Evolutionary conservation across 208 protist genomes (phyloP).

Genomic region (Trypanosoma conorhini): DNA sequence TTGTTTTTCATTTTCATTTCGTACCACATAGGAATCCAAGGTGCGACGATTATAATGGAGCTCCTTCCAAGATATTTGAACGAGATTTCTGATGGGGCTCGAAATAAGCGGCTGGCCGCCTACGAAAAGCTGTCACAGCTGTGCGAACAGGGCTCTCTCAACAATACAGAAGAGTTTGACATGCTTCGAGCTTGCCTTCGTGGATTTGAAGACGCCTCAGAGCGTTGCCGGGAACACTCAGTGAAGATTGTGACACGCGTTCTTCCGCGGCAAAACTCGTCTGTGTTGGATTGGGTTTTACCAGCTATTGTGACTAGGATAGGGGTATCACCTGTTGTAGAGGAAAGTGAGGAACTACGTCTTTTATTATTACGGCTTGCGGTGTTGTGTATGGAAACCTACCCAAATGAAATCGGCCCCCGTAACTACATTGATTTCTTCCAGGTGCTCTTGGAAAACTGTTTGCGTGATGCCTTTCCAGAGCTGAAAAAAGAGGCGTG

Average conservation of each 20-base stretch:
- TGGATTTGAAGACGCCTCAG: constrained; percentile 77
- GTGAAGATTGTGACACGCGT: constrained; percentile 49
- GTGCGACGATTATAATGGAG: constrained; percentile 42
- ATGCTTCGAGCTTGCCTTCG: constrained; percentile 62
- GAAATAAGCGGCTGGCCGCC: constrained; percentile 61
- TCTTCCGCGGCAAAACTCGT: constrained; percentile 45
- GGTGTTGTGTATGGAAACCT: constrained; percentile 69
- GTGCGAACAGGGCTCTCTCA: constrained; percentile 20
- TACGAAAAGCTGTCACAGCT: constrained; percentile 65
- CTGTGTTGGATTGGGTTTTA: constrained; percentile 87
- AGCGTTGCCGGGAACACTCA: constrained; percentile 78
- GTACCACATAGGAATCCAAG: background rate
- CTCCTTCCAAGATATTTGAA: constrained; percentile 71
- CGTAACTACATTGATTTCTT: constrained; percentile 91
- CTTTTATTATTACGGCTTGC: constrained; percentile 69
- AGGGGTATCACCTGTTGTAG: constrained; percentile 60
- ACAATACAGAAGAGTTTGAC: constrained; percentile 45
- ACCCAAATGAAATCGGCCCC: constrained; percentile 86
- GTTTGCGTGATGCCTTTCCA: constrained; percentile 74
- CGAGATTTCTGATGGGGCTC: constrained; percentile 69
- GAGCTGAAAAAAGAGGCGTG: constrained; percentile 88
- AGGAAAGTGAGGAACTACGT: constrained; percentile 85
- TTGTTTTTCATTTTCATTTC: constrained; percentile 1
- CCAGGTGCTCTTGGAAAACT: constrained; percentile 83
- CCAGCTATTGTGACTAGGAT: constrained; percentile 84